Base-by-base conservation (phyloP, 2,329 filamentous ascomycete genomes). In the Calonectria hongkongensis region DNA sequence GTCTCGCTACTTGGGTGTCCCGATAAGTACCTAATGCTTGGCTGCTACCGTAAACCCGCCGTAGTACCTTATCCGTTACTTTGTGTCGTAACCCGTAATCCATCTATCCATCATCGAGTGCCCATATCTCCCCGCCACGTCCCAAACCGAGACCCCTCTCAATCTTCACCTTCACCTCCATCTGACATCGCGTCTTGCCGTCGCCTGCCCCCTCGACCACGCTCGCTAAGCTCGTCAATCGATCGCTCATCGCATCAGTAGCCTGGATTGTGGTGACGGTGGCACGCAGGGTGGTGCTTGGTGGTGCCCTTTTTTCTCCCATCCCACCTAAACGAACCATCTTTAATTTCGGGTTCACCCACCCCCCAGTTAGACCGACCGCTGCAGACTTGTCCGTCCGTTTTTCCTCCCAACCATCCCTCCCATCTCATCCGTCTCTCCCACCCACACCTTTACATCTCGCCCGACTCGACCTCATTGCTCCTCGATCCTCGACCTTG, bases 281-380 rank as follows among this genome's bases (percentile, higher is more conserved):
- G 45, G 74, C 68, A 64, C 75, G 75, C 67, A 58, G 54, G 66
- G 71, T 69, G 58, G 65, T 67, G 62, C 65, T 63, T 18, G 56
- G 66, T 70, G 66, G 68, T 66, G 73, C 64, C 70, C 71, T 68
- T 67, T 75, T 70, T 76, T 74, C 51, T 68, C 73, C 69, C 66
- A 74, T 76, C 70, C 68, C 75, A 68, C 76, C 75, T 58, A 77
- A 77, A 74, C 74, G 72, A 72, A 54, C 65, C 58, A 77, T 79
- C 74, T 79, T 79, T 79, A 79, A 79, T 79, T 76, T 79, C 77
- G 77, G 74, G 75, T 74, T 72, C 67, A 6, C 54, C 54, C 30
- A 58, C 69, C 75, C 76, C 77, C 77, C 58, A 67, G 69, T 75
- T 72, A 75, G 75, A 77, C 72, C 77, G 76, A 72, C 77, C 72